Conservation (phyloP, 345 rosid genomes). For the Salix koriyanagi region DNA sequence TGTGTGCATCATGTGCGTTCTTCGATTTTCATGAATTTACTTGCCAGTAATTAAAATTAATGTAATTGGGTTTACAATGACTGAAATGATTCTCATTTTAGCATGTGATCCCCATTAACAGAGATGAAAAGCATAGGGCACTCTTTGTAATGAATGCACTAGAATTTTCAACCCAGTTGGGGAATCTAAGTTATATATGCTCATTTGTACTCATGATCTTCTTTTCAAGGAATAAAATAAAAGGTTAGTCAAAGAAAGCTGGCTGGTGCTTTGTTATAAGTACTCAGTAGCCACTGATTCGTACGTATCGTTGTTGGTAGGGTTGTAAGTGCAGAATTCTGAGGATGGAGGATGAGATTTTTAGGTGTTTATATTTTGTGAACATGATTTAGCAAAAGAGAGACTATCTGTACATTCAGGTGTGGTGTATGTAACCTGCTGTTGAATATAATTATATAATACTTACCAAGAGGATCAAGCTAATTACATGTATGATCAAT, state of each 20-base stretch:
- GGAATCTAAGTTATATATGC: neutral
- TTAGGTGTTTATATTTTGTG: neutral
- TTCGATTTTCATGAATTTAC: neutral
- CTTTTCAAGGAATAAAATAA: too few relatives aligned
- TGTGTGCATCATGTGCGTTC: conserved; percentile 28
- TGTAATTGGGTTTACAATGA: neutral
- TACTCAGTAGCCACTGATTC: too few relatives aligned
- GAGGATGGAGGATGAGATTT: neutral
- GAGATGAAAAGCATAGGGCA: neutral
- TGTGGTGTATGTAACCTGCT: neutral
- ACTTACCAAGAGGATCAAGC: neutral
- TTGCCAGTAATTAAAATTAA: neutral
- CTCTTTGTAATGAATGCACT: neutral
- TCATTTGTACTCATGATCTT: neutral
- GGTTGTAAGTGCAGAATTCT: neutral
- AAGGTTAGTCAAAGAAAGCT: too few relatives aligned
- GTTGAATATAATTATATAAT: neutral
- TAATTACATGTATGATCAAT: neutral
- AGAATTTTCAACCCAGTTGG: neutral
- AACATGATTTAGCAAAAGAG: neutral
- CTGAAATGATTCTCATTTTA: neutral
- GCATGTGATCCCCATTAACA: conserved; percentile 30
- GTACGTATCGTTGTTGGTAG: too few relatives aligned
- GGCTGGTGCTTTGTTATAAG: too few relatives aligned
- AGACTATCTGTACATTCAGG: neutral